Percentiles rank a stretch among this genome's conserved stretches.
phyloP scores from a whole-genome alignment of 164 flowering plant genomes.

The Stephania yunnanensis region DNA sequence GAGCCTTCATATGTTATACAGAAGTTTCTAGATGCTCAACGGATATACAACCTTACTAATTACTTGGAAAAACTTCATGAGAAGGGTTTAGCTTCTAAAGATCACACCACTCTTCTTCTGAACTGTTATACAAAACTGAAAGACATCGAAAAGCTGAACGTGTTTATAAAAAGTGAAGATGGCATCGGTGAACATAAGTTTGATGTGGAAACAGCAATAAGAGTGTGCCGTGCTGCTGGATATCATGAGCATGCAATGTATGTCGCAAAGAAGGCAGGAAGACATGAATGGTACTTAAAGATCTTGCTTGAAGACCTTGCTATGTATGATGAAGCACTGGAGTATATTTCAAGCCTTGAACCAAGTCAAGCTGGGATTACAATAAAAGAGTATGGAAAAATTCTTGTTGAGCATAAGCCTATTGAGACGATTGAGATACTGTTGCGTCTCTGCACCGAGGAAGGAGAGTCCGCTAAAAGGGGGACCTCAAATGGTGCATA shows the following conservation, averaged over 20 bases:
- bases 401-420: slow-evolving; percentile 92
- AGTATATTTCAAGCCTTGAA: slow-evolving; percentile 87
- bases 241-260: slow-evolving; percentile 99
- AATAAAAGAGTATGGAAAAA: slow-evolving; percentile 88
- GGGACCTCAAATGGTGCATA: slow-evolving; percentile 42
- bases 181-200: slow-evolving; percentile 82
- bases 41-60: slow-evolving; percentile 96
- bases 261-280: slow-evolving; percentile 95
- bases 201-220: slow-evolving; percentile 97
- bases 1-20: slow-evolving; percentile 98
- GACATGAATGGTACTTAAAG: slow-evolving; percentile 93
- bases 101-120: slow-evolving; percentile 90
- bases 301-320: slow-evolving; percentile 95
- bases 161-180: slow-evolving; percentile 85
- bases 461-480: slow-evolving; percentile 46
- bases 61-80: slow-evolving; percentile 96
- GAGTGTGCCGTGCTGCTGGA: slow-evolving; percentile 96
- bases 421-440: slow-evolving; percentile 81
- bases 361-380: slow-evolving; percentile 93
- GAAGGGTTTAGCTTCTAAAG: slow-evolving; percentile 93
- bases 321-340: slow-evolving; percentile 82
- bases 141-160: slow-evolving; percentile 81
- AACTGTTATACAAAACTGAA: slow-evolving; percentile 96
- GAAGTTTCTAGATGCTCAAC: slow-evolving; percentile 95
- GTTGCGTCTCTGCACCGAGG: slow-evolving; percentile 83